phyloP scores from a whole-genome alignment of 352 stramenopile species.

The Pythium brachiatum region DNA sequence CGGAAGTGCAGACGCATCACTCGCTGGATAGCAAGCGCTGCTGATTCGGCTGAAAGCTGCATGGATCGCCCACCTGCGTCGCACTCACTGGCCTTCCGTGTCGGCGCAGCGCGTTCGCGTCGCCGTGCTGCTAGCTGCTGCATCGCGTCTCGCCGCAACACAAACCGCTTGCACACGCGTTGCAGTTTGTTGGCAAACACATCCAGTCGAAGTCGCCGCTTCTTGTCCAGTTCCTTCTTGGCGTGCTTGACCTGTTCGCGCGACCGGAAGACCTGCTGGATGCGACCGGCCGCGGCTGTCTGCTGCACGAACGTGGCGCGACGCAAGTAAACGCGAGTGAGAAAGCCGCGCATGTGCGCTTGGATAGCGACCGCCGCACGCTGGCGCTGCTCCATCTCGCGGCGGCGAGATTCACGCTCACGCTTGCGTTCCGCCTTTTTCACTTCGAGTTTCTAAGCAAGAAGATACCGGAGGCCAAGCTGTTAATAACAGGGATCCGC shows the following conservation, averaged over 20 bases:
- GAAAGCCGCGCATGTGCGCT: constrained; percentile 31
- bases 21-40: constrained; percentile 48
- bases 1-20: constrained; percentile 33
- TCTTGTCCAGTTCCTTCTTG: constrained; percentile 36
- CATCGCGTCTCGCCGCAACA: constrained; percentile 32
- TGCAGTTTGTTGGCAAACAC: constrained; percentile 48
- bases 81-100: neutral
- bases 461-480: no score
- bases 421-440: constrained; percentile 40
- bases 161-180: constrained; percentile 28
- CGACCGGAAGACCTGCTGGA: constrained; percentile 48
- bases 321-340: constrained; percentile 23
- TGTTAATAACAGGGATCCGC: no score
- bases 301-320: constrained; percentile 23
- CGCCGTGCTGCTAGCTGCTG: constrained; percentile 25
- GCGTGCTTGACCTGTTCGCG: constrained; percentile 36
- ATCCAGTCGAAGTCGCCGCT: constrained; percentile 32
- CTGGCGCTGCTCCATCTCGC: constrained; percentile 29
- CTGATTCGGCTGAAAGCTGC: constrained; percentile 26
- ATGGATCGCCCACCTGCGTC: constrained; percentile 20
- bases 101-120: neutral
- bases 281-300: constrained; percentile 39
- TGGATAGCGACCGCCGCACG: constrained; percentile 32
- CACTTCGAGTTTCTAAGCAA: constrained; percentile 33
- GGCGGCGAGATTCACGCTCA: constrained; percentile 41